Conservation (phyloP, 2,329 filamentous ascomycete species). For the Aspergillus intermedius region DNA sequence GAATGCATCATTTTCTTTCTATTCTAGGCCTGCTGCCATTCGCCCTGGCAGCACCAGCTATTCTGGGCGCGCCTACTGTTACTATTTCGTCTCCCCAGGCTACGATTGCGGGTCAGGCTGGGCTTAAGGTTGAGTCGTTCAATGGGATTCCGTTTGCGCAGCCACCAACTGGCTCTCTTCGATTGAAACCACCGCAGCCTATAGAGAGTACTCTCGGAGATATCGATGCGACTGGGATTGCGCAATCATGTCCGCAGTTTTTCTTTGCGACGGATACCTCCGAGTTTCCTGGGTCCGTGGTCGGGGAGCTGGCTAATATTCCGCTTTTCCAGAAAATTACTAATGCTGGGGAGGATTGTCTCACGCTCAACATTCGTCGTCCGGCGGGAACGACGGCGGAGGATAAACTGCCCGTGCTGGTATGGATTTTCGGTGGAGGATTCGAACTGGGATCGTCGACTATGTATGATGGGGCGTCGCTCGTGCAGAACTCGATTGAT, state of each 20-base stretch:
- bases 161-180: slow-evolving; percentile 58
- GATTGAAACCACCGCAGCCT: slow-evolving; percentile 62
- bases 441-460: slow-evolving; percentile 43
- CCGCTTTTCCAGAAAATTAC: slow-evolving; percentile 53
- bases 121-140: slow-evolving; percentile 57
- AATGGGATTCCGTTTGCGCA: slow-evolving; percentile 70
- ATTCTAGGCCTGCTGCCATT: slow-evolving; percentile 5
- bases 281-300: slow-evolving; percentile 36
- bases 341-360: slow-evolving; percentile 57
- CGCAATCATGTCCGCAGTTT: slow-evolving; percentile 67
- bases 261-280: slow-evolving; percentile 48
- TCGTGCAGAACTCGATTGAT: slow-evolving; percentile 34
- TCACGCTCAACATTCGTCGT: slow-evolving; percentile 55
- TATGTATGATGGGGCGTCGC: slow-evolving; percentile 29
- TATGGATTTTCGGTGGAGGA: slow-evolving; percentile 65
- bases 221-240: slow-evolving; percentile 52
- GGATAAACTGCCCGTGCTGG: slow-evolving; percentile 59
- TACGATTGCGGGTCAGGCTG: slow-evolving; percentile 41
- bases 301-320: slow-evolving; percentile 48
- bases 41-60: slow-evolving; percentile 16
- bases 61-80: slow-evolving; percentile 47
- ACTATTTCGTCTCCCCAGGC: slow-evolving; percentile 46
- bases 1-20: slow-evolving; percentile 3
- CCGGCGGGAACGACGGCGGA: slow-evolving; percentile 50
- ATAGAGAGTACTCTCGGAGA: slow-evolving; percentile 54